These are phyloP conservation scores for Aurantiochytrium sp. DNA, from an alignment of 108 stramenopile species.

Conservation along the genomic window DNA sequence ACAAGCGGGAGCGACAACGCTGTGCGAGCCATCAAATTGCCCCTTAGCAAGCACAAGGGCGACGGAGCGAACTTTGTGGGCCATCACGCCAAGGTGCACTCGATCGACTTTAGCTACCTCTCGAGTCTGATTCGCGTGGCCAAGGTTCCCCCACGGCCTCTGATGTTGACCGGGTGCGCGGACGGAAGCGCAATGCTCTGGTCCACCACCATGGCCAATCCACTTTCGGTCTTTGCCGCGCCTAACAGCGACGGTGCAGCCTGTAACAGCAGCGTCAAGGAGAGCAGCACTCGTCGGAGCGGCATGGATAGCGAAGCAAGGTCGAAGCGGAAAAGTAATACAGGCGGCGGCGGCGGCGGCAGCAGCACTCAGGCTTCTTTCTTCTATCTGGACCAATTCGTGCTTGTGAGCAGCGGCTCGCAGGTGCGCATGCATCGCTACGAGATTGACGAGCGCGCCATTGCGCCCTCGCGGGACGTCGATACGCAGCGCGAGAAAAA, in stretches of 20 bases:
- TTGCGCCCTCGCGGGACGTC: neutral
- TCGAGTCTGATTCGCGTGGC: neutral
- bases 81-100: conserved; percentile 3
- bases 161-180: neutral
- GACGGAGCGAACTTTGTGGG: neutral
- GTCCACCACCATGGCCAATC: neutral
- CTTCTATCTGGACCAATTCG: conserved; percentile 23
- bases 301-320: no score
- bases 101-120: neutral
- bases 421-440: neutral
- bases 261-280: neutral
- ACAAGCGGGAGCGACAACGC: neutral
- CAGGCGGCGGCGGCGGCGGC: no score
- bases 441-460: neutral
- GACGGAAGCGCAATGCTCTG: conserved; percentile 24
- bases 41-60: neutral
- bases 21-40: neutral
- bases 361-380: neutral
- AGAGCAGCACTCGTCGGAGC: no score
- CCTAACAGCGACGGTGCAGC: neutral
- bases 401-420: neutral
- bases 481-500: neutral
- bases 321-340: no score
- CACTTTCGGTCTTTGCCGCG: neutral
- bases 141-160: neutral